phyloP scores from a whole-genome alignment of 2,329 filamentous ascomycete genomes.

The Colletotrichum chrysophilum region DNA sequence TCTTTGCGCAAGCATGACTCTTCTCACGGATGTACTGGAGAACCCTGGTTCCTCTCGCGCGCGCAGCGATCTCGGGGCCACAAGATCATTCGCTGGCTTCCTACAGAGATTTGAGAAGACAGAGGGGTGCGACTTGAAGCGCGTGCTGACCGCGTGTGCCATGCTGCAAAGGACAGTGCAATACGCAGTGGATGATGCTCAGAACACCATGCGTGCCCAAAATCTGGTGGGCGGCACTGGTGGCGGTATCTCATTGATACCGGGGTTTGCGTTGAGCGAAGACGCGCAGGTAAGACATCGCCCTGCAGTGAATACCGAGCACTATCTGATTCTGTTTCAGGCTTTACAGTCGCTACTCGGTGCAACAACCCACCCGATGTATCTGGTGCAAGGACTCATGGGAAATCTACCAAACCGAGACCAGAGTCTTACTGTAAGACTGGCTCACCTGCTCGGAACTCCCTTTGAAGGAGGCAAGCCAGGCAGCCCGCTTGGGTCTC shows the following conservation, averaged over 20 bases:
- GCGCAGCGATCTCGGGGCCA: constrained; percentile 5
- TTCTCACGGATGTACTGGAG: constrained; percentile 18
- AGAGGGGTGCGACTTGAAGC: constrained; percentile 9
- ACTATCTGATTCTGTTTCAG: neutral
- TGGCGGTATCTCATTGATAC: neutral
- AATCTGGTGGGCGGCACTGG: neutral
- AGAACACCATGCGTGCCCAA: neutral
- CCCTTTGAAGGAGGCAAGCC: constrained; percentile 8
- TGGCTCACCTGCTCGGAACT: constrained; percentile 11
- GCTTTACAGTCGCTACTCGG: constrained; percentile 5
- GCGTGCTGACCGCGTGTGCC: constrained; percentile 11
- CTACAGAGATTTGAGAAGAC: constrained; percentile 16
- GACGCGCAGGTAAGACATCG: constrained; percentile 11
- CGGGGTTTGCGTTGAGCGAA: neutral
- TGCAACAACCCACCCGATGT: constrained; percentile 17
- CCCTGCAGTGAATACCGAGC: neutral
- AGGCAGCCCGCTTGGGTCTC: constrained; percentile 15
- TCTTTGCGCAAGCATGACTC: constrained; percentile 9
- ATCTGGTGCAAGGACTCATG: constrained; percentile 17
- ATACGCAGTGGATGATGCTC: constrained; percentile 9
- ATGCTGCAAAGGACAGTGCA: constrained; percentile 15
- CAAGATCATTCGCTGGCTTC: constrained; percentile 11
- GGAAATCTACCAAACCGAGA: constrained; percentile 21
- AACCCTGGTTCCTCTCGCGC: neutral
- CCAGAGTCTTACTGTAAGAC: neutral